Percentiles rank a stretch among this genome's conserved stretches.
These are phyloP conservation scores for Eremomyces bilateralis DNA, from an alignment of 495 filamentous ascomycete genomes.

Conservation along the genomic window DNA sequence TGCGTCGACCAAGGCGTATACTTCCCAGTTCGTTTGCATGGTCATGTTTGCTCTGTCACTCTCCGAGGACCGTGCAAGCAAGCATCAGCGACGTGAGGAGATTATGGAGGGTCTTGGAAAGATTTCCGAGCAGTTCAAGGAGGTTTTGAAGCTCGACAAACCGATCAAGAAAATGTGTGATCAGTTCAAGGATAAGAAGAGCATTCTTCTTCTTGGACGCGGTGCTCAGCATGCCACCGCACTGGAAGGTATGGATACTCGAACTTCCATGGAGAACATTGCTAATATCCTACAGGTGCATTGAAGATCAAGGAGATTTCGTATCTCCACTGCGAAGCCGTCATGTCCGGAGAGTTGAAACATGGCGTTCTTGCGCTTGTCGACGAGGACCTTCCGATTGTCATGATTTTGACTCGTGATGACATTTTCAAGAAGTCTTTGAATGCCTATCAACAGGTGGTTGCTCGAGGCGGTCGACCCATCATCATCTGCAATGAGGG, in stretches of 20 bases:
- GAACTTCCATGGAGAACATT: neutral
- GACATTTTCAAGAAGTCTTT: constrained; percentile 89
- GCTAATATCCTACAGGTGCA: constrained; percentile 29
- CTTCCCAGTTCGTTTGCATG: constrained; percentile 96
- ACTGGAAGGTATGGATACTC: constrained; percentile 49
- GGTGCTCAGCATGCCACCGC: constrained; percentile 94
- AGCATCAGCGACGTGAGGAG: constrained; percentile 78
- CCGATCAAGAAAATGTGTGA: constrained; percentile 81
- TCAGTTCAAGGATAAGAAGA: constrained; percentile 94
- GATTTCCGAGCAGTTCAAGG: constrained; percentile 76
- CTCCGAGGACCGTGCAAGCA: constrained; percentile 87
- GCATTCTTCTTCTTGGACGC: constrained; percentile 73
- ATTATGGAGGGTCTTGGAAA: constrained; percentile 85
- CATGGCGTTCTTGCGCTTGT: constrained; percentile 94
- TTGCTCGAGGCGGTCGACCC: constrained; percentile 79
- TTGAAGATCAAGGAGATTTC: constrained; percentile 99
- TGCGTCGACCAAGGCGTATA: constrained; percentile 96
- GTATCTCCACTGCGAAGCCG: constrained; percentile 96
- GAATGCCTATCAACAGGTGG: constrained; percentile 97
- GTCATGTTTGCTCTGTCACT: constrained; percentile 97
- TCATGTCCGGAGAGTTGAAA: constrained; percentile 98
- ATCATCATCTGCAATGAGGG: constrained; percentile 93
- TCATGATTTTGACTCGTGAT: constrained; percentile 97
- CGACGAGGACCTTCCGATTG: constrained; percentile 94
- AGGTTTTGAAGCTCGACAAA: constrained; percentile 74